Evolutionary conservation across 345 rosid genomes (phyloP).

Genomic region (Raphanus sativus): DNA sequence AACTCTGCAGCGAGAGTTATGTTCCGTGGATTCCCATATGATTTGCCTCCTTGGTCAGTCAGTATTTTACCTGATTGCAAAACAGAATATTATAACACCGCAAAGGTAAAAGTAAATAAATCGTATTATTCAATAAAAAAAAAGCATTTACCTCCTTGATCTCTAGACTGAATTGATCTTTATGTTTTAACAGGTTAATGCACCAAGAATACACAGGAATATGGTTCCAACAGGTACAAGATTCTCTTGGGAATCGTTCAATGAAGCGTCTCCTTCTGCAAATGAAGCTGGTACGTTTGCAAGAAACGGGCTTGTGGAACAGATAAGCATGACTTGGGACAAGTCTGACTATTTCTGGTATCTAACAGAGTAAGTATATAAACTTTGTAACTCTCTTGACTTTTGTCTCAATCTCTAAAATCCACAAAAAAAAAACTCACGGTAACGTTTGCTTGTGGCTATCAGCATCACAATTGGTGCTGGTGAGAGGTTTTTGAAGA

Average conservation of each 20-base stretch:
- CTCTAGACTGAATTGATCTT: not conserved
- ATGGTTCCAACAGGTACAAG: constrained; percentile 48
- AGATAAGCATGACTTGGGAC: constrained; percentile 60
- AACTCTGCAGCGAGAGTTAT: constrained; percentile 53
- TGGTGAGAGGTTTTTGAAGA: constrained; percentile 63
- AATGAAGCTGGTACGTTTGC: constrained; percentile 45
- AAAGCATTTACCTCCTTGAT: not conserved
- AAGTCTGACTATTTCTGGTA: constrained; percentile 56
- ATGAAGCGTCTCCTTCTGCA: constrained; percentile 41
- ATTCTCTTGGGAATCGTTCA: constrained; percentile 58
- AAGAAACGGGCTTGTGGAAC: constrained; percentile 54
- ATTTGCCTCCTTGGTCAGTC: constrained; percentile 87
- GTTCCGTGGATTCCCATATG: constrained; percentile 57
- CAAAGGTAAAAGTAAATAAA: constrained; percentile 50
- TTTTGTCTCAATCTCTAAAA: not conserved
- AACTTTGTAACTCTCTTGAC: constrained; percentile 10
- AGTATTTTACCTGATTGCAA: constrained; percentile 94
- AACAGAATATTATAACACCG: constrained; percentile 76
- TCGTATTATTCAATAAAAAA: not conserved
- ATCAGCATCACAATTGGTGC: constrained; percentile 59
- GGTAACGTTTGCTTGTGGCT: not conserved
- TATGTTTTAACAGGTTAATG: constrained; percentile 41
- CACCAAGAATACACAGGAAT: constrained; percentile 37
- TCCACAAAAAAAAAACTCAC: not conserved
- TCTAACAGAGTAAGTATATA: constrained; percentile 47